Evolutionary conservation across 495 filamentous ascomycete species (phyloP).

Genomic region (Lophium mytilinum): DNA sequence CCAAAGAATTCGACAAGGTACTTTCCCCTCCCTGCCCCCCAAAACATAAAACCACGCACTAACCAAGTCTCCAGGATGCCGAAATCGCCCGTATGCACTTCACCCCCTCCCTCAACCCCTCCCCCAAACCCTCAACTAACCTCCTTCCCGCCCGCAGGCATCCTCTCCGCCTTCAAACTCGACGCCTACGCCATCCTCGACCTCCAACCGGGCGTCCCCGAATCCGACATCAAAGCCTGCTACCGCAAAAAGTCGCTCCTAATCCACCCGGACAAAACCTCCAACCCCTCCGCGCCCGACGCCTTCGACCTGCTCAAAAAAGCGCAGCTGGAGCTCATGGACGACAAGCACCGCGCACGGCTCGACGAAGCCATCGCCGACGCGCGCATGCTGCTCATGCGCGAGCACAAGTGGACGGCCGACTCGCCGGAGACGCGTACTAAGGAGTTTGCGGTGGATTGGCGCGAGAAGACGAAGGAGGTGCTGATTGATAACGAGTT

Average conservation of each 20-base stretch:
- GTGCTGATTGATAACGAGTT: conserved; percentile 93
- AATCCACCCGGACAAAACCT: conserved; percentile 97
- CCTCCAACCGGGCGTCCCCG: conserved; percentile 88
- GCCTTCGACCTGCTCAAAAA: conserved; percentile 97
- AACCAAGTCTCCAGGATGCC: conserved; percentile 56
- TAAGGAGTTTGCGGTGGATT: conserved; percentile 72
- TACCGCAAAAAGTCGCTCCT: conserved; percentile 96
- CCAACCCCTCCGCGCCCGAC: conserved; percentile 82
- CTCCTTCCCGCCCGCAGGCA: conserved; percentile 32
- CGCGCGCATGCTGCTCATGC: conserved; percentile 86
- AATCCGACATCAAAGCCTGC: conserved; percentile 87
- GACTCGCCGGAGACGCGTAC: conserved; percentile 79
- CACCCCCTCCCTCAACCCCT: neutral
- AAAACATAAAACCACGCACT: neutral
- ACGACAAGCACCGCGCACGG: conserved; percentile 78
- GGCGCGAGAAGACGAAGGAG: conserved; percentile 83
- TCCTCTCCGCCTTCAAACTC: conserved; percentile 79
- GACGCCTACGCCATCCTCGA: conserved; percentile 95
- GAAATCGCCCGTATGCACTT: conserved; percentile 67
- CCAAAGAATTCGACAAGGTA: conserved; percentile 85
- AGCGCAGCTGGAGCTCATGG: conserved; percentile 81
- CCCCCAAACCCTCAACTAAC: conserved; percentile 2
- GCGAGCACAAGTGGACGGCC: conserved; percentile 83
- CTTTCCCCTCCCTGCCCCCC: conserved; percentile 5
- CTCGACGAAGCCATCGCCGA: conserved; percentile 96